Evolutionary conservation across 1,139 yeast species (phyloP).

Genomic region (Debaryomycetaceae sp.): DNA sequence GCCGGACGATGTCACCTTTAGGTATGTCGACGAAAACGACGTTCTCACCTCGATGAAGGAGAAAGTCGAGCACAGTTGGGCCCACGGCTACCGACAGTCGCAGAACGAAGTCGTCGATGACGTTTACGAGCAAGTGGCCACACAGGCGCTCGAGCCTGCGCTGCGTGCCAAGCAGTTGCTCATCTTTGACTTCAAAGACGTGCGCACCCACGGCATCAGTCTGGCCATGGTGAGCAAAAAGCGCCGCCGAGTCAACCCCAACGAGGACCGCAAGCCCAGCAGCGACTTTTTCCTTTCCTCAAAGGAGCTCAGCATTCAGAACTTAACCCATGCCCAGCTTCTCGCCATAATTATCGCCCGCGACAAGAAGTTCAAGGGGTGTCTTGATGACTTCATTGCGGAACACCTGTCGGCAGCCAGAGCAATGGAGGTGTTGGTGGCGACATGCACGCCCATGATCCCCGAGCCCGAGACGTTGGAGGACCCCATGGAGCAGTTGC

Average conservation of each 20-base stretch:
- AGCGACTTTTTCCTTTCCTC: slow-evolving; percentile 28
- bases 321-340: slow-evolving; percentile 35
- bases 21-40: slow-evolving; percentile 73
- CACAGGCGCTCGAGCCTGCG: too few relatives aligned
- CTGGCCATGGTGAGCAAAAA: slow-evolving; percentile 19
- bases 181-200: slow-evolving; percentile 77
- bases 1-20: slow-evolving; percentile 56
- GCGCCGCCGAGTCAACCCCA: slow-evolving; percentile 12
- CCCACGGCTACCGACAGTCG: slow-evolving; percentile 42
- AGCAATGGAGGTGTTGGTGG: slow-evolving; percentile 11
- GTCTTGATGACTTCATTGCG: slow-evolving; percentile 37
- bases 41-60: slow-evolving; percentile 33
- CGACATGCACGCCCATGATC: slow-evolving; percentile 28
- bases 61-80: slow-evolving; percentile 33
- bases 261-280: slow-evolving; percentile 3
- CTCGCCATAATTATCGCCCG: slow-evolving; percentile 59
- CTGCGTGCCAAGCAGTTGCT: slow-evolving; percentile 45
- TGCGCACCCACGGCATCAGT: slow-evolving; percentile 42
- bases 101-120: slow-evolving; percentile 27
- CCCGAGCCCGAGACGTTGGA: slow-evolving; percentile 47
- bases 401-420: slow-evolving; percentile 19
- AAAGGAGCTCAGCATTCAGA: slow-evolving; percentile 18
- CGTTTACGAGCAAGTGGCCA: slow-evolving; percentile 20
- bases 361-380: slow-evolving; percentile 45
- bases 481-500: slow-evolving; percentile 40